phyloP scores from a whole-genome alignment of 2,329 filamentous ascomycete genomes.

The Hymenoscyphus fraxineus region DNA sequence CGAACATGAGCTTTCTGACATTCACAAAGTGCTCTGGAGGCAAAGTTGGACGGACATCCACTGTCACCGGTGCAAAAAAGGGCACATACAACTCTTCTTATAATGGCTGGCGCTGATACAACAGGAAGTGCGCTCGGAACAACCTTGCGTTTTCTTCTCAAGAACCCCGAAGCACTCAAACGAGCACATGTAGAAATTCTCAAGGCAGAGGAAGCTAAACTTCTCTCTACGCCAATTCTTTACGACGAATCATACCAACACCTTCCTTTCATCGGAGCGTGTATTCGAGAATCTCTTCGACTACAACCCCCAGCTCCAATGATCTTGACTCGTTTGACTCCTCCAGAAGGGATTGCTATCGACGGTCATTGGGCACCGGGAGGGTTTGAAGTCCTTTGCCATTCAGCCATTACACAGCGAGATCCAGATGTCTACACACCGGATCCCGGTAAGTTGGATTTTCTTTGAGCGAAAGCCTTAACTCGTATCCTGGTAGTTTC shows the following conservation, averaged over 20 bases:
- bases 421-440: constrained; percentile 46
- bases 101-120: constrained; percentile 20
- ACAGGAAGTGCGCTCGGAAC: constrained; percentile 13
- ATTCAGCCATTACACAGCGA: constrained; percentile 52
- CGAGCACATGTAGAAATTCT: constrained; percentile 47
- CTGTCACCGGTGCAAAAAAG: constrained; percentile 9
- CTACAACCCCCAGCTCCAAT: constrained; percentile 49
- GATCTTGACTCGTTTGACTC: constrained; percentile 46
- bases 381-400: constrained; percentile 45
- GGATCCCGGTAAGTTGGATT: constrained; percentile 37
- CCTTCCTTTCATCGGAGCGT: constrained; percentile 47
- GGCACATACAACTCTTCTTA: constrained; percentile 7
- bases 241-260: constrained; percentile 42
- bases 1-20: too few relatives aligned
- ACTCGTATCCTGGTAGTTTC: too few relatives aligned
- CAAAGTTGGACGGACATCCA: not conserved
- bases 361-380: constrained; percentile 17
- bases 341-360: constrained; percentile 31
- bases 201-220: constrained; percentile 34
- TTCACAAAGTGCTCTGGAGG: not conserved
- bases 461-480: too few relatives aligned
- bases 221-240: constrained; percentile 34
- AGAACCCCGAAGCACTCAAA: constrained; percentile 40
- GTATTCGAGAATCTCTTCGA: constrained; percentile 48
- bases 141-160: constrained; percentile 25